Evolutionary conservation across 2,329 filamentous ascomycete genomes (phyloP), one percentile per base, ranked within the genome.

Genomic region (Talaromyces sp.): DNA sequence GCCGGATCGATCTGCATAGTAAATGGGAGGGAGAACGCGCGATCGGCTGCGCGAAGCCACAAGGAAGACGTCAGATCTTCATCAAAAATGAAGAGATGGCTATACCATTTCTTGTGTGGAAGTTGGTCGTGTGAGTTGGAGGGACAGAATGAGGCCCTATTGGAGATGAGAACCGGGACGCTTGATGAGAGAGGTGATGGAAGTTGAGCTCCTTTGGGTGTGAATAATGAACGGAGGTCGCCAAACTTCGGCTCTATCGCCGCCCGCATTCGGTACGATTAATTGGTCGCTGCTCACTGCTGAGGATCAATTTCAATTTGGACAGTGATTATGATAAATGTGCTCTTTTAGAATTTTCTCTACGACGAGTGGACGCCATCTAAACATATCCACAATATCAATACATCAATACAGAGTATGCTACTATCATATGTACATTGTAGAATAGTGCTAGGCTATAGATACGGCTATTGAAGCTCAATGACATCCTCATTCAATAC

Each of bases 401-500:
- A 47, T 36, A n/a, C n/a, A 7, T n/a, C 15, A 11, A 51, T 51
- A 56, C 38, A 54, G 19, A 34, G 29, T 31, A 36, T 19, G 13
- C 19, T 51, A 34, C 11, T 27, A 10, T 22, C 6, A 7, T 27
- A 38, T 2, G n/a, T n/a, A n/a, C n/a, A n/a, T n/a, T n/a, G 15
- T 59, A 27, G 36, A 56, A 40, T 43, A 59, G 22, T 8, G 3
- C 49, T 45, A 56, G 25, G 3, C 11, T 29, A 29, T 56, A 11
- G 7, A 59, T 34, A 54, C 27, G 25, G 11, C 70, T 76, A 84
- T 70, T 84, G 78, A 67, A 89, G 76, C 73, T 84, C 84, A 67
- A 89, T 76, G 68, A 83, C 82, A 70, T 89, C 86, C 72, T 89
- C 87, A 73, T 86, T 83, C 64, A 89, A 72, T 17, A 86, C 82